These are phyloP conservation scores for Russula dissimulans DNA, from an alignment of 768 basidiomycete genomes.

Conservation along the genomic window DNA sequence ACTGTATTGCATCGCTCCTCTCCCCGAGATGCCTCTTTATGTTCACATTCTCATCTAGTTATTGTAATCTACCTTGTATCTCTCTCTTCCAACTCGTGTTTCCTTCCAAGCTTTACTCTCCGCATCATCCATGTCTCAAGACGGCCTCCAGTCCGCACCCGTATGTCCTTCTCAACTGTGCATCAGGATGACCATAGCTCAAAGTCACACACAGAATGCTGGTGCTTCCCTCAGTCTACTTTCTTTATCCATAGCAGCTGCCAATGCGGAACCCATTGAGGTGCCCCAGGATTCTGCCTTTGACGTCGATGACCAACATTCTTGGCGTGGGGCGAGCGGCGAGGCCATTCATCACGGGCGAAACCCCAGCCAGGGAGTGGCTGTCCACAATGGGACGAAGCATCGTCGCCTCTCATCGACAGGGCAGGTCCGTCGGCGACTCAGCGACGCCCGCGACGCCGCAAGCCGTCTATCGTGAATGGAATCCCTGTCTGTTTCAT, in stretches of 20 bases:
- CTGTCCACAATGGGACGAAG: slow-evolving; percentile 29
- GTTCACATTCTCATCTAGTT: slow-evolving; percentile 5
- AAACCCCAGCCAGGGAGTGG: slow-evolving; percentile 19
- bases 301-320: slow-evolving; percentile 18
- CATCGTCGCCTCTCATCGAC: slow-evolving; percentile 66
- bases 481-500: not conserved
- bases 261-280: slow-evolving; percentile 40
- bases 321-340: slow-evolving; percentile 2
- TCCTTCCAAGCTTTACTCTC: not conserved
- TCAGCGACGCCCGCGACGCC: slow-evolving; percentile 76
- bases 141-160: not conserved
- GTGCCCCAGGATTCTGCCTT: slow-evolving; percentile 21
- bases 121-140: slow-evolving; percentile 10
- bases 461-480: slow-evolving; percentile 67
- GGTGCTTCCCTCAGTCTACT: slow-evolving; percentile 40
- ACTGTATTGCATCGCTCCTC: slow-evolving; percentile 3
- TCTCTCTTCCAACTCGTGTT: not conserved
- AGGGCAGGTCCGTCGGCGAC: slow-evolving; percentile 57
- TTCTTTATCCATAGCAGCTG: slow-evolving; percentile 58
- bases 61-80: slow-evolving; percentile 12
- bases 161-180: slow-evolving; percentile 2
- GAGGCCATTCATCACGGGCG: slow-evolving; percentile 11
- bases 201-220: not conserved
- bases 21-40: slow-evolving; percentile 17
- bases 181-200: not conserved